phyloP scores from a whole-genome alignment of 768 basidiomycete species.

The Daedalea quercina region DNA sequence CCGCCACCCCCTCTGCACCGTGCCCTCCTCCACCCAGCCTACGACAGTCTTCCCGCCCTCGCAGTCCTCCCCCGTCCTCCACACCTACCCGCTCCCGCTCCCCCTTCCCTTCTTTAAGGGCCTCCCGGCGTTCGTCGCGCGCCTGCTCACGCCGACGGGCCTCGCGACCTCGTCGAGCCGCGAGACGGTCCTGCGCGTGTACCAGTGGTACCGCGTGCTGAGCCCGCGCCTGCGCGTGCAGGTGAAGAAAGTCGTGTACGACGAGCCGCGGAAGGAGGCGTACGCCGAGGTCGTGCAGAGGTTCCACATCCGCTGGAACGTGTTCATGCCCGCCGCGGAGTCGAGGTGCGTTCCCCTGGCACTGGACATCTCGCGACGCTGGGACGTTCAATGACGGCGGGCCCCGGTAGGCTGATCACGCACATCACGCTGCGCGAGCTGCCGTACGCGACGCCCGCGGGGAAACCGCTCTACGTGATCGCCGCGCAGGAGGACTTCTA shows the following conservation, averaged over 20 bases:
- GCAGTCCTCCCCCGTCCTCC: constrained; percentile 12
- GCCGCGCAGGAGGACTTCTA: constrained; percentile 53
- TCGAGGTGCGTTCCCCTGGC: constrained; percentile 28
- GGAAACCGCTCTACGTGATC: constrained; percentile 37
- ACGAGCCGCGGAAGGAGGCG: constrained; percentile 30
- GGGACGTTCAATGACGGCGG: background rate
- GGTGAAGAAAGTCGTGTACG: constrained; percentile 41
- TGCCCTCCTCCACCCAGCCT: constrained; percentile 16
- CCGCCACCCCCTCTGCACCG: constrained; percentile 50
- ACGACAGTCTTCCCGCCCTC: background rate
- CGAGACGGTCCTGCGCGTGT: constrained; percentile 47
- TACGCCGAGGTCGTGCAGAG: constrained; percentile 46
- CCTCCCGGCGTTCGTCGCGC: constrained; percentile 45
- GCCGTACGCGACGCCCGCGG: background rate
- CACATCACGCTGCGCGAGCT: constrained; percentile 39
- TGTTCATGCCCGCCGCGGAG: constrained; percentile 29
- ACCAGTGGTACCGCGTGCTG: constrained; percentile 62
- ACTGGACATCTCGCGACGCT: no score
- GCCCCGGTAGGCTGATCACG: constrained; percentile 33
- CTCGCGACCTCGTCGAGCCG: constrained; percentile 39
- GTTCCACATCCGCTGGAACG: constrained; percentile 46
- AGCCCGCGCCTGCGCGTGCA: constrained; percentile 44
- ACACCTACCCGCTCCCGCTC: constrained; percentile 51
- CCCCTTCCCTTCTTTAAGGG: constrained; percentile 49
- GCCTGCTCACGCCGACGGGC: constrained; percentile 51